Base-by-base conservation (phyloP, 148 eudicot species). In the Cornus controversa region DNA sequence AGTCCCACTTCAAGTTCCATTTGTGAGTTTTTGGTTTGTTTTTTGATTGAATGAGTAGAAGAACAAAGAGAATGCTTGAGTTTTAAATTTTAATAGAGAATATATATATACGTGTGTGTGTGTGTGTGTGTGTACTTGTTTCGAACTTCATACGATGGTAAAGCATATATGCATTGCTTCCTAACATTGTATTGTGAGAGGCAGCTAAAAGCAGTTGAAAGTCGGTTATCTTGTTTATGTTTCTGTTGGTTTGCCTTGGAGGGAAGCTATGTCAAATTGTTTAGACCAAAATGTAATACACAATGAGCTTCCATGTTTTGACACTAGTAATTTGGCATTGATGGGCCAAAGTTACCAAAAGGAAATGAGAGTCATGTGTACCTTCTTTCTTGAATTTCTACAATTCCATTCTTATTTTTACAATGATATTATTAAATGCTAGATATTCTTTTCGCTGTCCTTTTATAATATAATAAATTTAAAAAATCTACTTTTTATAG, bases 1-100 rank as follows among this genome's bases (percentile, higher is more conserved):
- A 90, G 83, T 25, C 93, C 91, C 63, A 88, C 67, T 72, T 89
- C 92, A 16, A 88, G 72, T 79, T 90, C 97, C 95, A 94, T 94
- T 76, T 73, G 15, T 25, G 25, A 20, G 26, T 31, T 45, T 74
- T 42, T 10, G 45, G 53, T 72, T 47, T 54, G 73, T 14, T 71
- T 68, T 66, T 45, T 66, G 47, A 23, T 57, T 34, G 66, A 40
- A 70, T 63, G 28, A 20, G 25, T 60, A 31, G 70, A 42, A 23
- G 16, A n/a, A 73, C n/a, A 54, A 54, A 47, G 62, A 74, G 7
- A 74, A 13, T 23, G 25, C 0, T 2, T 34, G 28, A 72, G 68
- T 25, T 40, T 6, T 24, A 65, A 6, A n/a, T n/a, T n/a, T n/a
- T 6, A 25, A 4, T 47, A 67, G 31, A 63, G 75, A 9, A 9